Evolutionary conservation across 352 stramenopile species (phyloP).

Genomic region (Globisporangium carolinianum): DNA sequence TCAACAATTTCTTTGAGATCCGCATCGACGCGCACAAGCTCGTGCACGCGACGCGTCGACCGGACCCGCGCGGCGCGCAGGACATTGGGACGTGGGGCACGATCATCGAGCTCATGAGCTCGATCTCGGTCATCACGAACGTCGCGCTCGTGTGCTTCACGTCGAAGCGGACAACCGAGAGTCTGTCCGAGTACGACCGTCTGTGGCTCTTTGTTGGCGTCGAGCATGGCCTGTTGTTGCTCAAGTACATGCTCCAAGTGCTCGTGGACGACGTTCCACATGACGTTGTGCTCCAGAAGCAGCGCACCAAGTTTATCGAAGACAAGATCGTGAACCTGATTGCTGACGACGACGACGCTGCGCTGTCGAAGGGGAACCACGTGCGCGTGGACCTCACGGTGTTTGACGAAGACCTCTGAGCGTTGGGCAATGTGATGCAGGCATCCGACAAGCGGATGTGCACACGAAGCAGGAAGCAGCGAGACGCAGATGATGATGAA

Average conservation of each 20-base stretch:
- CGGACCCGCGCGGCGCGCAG: slow-evolving; percentile 66
- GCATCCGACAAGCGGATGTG: too few species aligned
- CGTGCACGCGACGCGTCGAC: slow-evolving; percentile 59
- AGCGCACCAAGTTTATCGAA: slow-evolving; percentile 59
- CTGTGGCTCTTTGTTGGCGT: slow-evolving; percentile 61
- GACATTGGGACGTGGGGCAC: slow-evolving; percentile 91
- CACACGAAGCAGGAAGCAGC: too few species aligned
- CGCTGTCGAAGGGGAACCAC: slow-evolving; percentile 68
- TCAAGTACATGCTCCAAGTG: slow-evolving; percentile 67
- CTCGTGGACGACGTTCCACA: slow-evolving; percentile 66
- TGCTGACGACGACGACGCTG: slow-evolving; percentile 59
- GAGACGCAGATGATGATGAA: too few species aligned
- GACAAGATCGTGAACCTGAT: slow-evolving; percentile 74
- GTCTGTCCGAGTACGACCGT: slow-evolving; percentile 34
- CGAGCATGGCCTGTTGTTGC: slow-evolving; percentile 52
- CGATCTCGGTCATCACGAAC: slow-evolving; percentile 89
- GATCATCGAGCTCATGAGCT: slow-evolving; percentile 87
- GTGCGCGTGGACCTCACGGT: slow-evolving; percentile 74
- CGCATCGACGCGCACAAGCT: slow-evolving; percentile 87
- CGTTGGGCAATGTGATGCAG: too few species aligned
- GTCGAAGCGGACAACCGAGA: slow-evolving; percentile 48
- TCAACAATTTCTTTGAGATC: slow-evolving; percentile 92
- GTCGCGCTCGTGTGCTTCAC: slow-evolving; percentile 91
- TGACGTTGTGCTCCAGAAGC: slow-evolving; percentile 62
- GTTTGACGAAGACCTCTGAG: slow-evolving; percentile 63